Evolutionary conservation across 2,329 filamentous ascomycete species (phyloP).

Genomic region (Cadophora malorum): DNA sequence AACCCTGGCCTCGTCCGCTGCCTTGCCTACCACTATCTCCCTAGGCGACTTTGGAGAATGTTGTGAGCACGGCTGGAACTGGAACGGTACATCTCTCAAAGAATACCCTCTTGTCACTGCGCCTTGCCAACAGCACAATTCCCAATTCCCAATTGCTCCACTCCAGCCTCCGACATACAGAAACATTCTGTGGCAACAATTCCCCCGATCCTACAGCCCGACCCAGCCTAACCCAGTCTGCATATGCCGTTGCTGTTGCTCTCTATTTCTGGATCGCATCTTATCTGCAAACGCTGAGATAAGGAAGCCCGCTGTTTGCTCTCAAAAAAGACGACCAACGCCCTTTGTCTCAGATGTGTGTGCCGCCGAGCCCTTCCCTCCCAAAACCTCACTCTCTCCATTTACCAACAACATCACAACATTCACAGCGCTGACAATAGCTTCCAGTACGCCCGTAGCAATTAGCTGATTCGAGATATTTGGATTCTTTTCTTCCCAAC

Average conservation of each 20-base stretch:
- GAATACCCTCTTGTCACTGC: not conserved
- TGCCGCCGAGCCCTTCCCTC: conserved; percentile 7
- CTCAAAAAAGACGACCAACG: not conserved
- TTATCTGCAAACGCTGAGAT: conserved; percentile 15
- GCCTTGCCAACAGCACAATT: no score
- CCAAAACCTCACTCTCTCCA: not conserved
- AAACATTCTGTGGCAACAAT: no score
- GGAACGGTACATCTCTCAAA: not conserved
- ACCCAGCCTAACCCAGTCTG: not conserved
- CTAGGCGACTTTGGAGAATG: not conserved
- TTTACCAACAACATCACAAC: not conserved
- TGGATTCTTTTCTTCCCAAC: not conserved
- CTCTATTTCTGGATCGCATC: conserved; percentile 11
- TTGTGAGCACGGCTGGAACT: not conserved
- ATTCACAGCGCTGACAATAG: not conserved
- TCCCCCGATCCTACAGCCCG: no score
- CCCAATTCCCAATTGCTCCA: not conserved
- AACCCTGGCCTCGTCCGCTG: no score
- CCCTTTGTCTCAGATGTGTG: conserved; percentile 16
- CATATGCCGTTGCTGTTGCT: not conserved
- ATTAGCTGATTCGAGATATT: not conserved
- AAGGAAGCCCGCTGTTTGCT: conserved; percentile 8
- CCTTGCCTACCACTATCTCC: not conserved
- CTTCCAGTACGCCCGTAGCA: not conserved
- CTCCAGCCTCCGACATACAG: not conserved